Evolutionary conservation across 805 yeast genomes (phyloP).

Genomic region (Maudiozyma pseudohumilis): DNA sequence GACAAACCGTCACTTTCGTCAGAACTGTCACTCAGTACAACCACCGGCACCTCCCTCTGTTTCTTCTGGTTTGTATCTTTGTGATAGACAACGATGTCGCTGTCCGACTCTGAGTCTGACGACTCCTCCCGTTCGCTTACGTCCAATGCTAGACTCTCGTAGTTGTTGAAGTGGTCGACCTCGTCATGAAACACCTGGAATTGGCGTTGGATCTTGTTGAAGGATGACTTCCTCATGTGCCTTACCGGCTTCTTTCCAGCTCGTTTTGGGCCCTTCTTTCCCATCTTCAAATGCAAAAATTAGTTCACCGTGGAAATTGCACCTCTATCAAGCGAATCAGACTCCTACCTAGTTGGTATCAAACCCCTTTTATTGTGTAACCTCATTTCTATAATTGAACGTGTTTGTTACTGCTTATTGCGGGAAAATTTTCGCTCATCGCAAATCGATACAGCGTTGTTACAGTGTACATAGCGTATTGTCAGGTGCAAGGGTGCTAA

Average conservation of each 20-base stretch:
- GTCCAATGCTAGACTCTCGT: constrained; percentile 19
- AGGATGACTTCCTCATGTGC: constrained; percentile 27
- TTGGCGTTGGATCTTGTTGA: constrained; percentile 22
- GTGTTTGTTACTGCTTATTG: too few species aligned
- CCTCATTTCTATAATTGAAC: too few species aligned
- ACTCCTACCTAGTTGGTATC: too few species aligned
- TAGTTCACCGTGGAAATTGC: not conserved
- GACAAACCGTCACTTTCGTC: too few species aligned
- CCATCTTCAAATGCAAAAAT: constrained; percentile 1
- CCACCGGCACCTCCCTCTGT: not conserved
- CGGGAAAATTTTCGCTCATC: too few species aligned
- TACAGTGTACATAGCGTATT: too few species aligned
- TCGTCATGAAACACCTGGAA: constrained; percentile 23
- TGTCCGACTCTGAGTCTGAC: not conserved
- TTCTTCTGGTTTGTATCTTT: constrained; percentile 5
- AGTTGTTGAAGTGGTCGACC: constrained; percentile 19
- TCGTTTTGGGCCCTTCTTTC: not conserved
- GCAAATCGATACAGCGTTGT: too few species aligned
- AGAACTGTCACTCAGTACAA: too few species aligned
- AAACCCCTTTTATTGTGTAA: too few species aligned
- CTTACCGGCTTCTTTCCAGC: constrained; percentile 4
- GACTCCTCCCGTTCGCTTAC: constrained; percentile 9
- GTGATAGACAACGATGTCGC: constrained; percentile 2
- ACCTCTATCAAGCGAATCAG: too few species aligned
- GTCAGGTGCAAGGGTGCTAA: too few species aligned